Conservation (phyloP, 1,139 yeast genomes). For the Arxiozyma bovina region DNA sequence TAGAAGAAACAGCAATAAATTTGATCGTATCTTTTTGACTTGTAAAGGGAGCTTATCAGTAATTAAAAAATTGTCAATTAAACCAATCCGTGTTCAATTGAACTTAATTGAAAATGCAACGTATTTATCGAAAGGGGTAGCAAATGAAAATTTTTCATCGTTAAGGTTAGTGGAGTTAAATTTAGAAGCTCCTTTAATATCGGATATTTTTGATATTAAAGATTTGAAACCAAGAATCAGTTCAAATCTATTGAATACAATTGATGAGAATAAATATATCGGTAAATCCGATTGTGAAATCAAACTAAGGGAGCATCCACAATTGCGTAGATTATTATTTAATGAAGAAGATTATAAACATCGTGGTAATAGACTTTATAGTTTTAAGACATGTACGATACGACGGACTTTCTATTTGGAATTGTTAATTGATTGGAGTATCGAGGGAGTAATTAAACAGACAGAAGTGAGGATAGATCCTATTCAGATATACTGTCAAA, state of each 20-base stretch:
- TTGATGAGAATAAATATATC: background rate
- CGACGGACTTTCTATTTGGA: constrained; percentile 23
- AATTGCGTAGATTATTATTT: constrained; percentile 18
- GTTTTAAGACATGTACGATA: constrained; percentile 27
- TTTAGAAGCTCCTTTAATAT: background rate
- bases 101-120: constrained; percentile 21
- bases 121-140: constrained; percentile 23
- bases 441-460: constrained; percentile 14
- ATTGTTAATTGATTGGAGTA: constrained; percentile 21
- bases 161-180: constrained; percentile 18
- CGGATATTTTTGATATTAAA: constrained; percentile 7
- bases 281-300: constrained; percentile 20
- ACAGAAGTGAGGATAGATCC: constrained; percentile 20
- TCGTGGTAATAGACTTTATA: constrained; percentile 27
- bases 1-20: constrained; percentile 18
- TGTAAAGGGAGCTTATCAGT: constrained; percentile 8
- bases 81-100: constrained; percentile 18
- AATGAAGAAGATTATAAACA: constrained; percentile 28
- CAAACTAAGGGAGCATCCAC: constrained; percentile 17
- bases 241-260: constrained; percentile 2
- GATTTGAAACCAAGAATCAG: constrained; percentile 7
- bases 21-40: constrained; percentile 20
- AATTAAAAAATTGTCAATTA: constrained; percentile 10
- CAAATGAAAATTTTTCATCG: constrained; percentile 23
- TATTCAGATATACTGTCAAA: constrained; percentile 19